phyloP scores from a whole-genome alignment of 2,329 filamentous ascomycete genomes.

The Calycina herbarum region DNA sequence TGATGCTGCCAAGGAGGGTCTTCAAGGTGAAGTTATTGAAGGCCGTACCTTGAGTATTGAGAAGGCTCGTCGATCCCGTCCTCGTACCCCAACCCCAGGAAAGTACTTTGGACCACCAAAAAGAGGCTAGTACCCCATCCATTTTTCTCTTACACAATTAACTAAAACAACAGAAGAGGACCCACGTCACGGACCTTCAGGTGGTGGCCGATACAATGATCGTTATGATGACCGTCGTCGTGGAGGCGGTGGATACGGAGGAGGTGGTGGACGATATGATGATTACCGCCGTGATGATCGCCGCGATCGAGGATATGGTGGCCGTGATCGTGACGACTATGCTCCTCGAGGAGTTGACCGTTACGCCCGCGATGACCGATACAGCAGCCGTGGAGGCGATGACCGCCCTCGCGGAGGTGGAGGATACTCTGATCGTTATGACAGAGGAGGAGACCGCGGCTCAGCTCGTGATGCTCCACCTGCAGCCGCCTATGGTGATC shows the following conservation, averaged over 20 bases:
- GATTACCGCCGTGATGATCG: constrained; percentile 43
- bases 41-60: constrained; percentile 96
- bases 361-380: constrained; percentile 22
- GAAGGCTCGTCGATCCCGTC: constrained; percentile 93
- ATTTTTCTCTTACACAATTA: constrained; percentile 38
- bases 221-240: constrained; percentile 47
- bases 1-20: constrained; percentile 92
- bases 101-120: constrained; percentile 99
- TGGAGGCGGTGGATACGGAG: constrained; percentile 35
- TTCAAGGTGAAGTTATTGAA: constrained; percentile 93
- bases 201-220: constrained; percentile 45
- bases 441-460: constrained; percentile 51
- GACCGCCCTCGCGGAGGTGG: constrained; percentile 50
- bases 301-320: constrained; percentile 43
- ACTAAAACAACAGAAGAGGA: constrained; percentile 49
- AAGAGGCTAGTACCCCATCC: constrained; percentile 68
- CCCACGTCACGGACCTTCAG: constrained; percentile 43
- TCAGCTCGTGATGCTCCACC: constrained; percentile 43
- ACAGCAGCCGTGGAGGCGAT: constrained; percentile 33
- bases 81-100: constrained; percentile 93
- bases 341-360: constrained; percentile 26
- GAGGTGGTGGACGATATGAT: constrained; percentile 30
- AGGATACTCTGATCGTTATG: constrained; percentile 45
- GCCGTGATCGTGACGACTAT: constrained; percentile 42
- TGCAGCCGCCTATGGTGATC: constrained; percentile 44